Conservation (phyloP, 2,329 filamentous ascomycete genomes). For the Calonectria naviculata region DNA sequence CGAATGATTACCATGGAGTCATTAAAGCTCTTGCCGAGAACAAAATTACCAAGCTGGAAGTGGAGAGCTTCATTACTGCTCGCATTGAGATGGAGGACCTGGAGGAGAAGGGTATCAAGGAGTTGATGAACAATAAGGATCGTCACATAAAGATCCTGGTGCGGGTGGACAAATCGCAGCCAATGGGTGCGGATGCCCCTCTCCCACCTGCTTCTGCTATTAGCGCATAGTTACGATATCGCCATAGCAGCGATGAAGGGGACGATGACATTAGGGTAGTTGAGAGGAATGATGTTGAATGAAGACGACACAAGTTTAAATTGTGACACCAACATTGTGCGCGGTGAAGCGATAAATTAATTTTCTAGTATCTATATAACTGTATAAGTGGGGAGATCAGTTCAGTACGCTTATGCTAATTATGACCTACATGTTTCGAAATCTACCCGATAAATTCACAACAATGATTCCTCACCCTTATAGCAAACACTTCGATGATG, state of each 20-base stretch:
- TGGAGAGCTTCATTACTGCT: neutral
- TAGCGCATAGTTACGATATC: neutral
- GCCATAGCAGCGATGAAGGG: neutral
- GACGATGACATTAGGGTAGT: too few species aligned
- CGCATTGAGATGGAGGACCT: neutral
- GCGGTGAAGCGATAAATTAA: too few species aligned
- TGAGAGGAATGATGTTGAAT: too few species aligned
- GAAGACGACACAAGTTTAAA: too few species aligned
- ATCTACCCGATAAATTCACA: too few species aligned
- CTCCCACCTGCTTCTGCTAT: neutral
- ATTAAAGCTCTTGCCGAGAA: neutral
- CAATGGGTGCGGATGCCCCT: neutral
- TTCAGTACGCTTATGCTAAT: too few species aligned
- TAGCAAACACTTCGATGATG: too few species aligned
- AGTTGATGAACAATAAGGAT: neutral
- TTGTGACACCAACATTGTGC: too few species aligned
- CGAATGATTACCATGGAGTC: neutral
- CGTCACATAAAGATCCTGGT: slow-evolving; percentile 4
- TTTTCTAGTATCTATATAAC: too few species aligned
- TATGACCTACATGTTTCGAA: too few species aligned
- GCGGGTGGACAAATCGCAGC: neutral
- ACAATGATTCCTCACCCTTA: too few species aligned
- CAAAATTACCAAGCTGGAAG: neutral
- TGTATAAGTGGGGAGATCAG: too few species aligned
- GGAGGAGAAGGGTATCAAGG: neutral